Conservation (phyloP, 176 grass and related monocot species). For the Oryza meyeriana region DNA sequence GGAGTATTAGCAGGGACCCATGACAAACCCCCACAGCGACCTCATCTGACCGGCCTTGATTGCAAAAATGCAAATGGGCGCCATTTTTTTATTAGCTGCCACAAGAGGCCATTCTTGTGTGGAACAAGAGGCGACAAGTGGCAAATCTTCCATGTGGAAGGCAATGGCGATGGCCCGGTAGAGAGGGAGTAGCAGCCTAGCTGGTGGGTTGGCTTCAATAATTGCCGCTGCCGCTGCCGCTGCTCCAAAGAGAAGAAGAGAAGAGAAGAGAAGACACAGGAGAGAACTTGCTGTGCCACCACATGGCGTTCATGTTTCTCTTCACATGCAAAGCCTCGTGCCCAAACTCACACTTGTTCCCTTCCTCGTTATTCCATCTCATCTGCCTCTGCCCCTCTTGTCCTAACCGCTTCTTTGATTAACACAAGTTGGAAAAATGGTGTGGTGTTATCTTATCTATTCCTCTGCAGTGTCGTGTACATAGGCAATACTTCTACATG, state of each 20-base stretch:
- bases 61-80: background rate
- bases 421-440: background rate
- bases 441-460: background rate
- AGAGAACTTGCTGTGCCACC: background rate
- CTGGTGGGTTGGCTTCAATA: slow-evolving; percentile 13
- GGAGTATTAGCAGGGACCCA: background rate
- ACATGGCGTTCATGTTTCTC: background rate
- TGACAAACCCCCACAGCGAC: background rate
- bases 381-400: background rate
- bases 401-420: background rate
- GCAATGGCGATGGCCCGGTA: background rate
- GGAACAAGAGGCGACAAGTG: background rate
- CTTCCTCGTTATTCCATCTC: background rate
- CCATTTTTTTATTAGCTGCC: background rate
- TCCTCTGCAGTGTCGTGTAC: slow-evolving; percentile 7
- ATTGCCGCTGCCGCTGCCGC: background rate
- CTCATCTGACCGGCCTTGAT: background rate
- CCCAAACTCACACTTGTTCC: background rate
- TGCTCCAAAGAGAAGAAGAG: background rate
- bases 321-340: slow-evolving; percentile 6
- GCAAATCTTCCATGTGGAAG: background rate
- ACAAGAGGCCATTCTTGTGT: background rate
- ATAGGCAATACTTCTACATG: background rate
- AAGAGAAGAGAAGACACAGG: background rate
- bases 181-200: background rate